phyloP scores from a whole-genome alignment of 768 basidiomycete species.

The Amanita muscaria region DNA sequence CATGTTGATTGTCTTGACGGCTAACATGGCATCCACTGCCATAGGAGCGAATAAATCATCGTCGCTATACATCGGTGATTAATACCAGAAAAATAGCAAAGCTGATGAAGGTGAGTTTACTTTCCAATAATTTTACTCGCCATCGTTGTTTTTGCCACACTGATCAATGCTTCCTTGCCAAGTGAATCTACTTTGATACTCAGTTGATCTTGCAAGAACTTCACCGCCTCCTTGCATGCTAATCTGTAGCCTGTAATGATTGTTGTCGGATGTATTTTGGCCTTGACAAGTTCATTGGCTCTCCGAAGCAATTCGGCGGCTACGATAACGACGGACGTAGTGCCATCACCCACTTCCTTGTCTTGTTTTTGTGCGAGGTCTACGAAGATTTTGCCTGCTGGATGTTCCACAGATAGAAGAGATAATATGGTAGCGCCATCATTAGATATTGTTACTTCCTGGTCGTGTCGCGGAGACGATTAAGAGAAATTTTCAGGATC shows the following conservation, averaged over 20 bases:
- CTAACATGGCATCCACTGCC: constrained; percentile 98
- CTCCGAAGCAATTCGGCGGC: constrained; percentile 95
- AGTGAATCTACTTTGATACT: constrained; percentile 89
- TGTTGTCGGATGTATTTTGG: constrained; percentile 97
- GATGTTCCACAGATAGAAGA: constrained; percentile 89
- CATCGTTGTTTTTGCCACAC: constrained; percentile 98
- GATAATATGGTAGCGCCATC: constrained; percentile 99
- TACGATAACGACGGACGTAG: constrained; percentile 96
- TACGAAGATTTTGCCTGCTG: constrained; percentile 94
- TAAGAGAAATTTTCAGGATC: neutral
- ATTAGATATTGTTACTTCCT: constrained; percentile 99
- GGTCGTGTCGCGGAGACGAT: constrained; percentile 10
- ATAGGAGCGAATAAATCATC: constrained; percentile 97
- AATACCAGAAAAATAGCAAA: neutral
- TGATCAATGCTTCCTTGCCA: constrained; percentile 88
- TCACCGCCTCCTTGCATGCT: constrained; percentile 94
- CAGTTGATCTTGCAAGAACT: constrained; percentile 96
- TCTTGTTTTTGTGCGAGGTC: constrained; percentile 99
- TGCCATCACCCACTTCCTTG: constrained; percentile 98
- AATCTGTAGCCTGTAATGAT: constrained; percentile 98
- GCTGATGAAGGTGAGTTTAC: constrained; percentile 41
- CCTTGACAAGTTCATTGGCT: constrained; percentile 96
- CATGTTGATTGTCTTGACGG: constrained; percentile 89
- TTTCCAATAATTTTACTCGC: constrained; percentile 96
- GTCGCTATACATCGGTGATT: constrained; percentile 48